These are phyloP conservation scores for Prototheca stagnorum DNA, from an alignment of 163 green algal species.

Conservation along the genomic window DNA sequence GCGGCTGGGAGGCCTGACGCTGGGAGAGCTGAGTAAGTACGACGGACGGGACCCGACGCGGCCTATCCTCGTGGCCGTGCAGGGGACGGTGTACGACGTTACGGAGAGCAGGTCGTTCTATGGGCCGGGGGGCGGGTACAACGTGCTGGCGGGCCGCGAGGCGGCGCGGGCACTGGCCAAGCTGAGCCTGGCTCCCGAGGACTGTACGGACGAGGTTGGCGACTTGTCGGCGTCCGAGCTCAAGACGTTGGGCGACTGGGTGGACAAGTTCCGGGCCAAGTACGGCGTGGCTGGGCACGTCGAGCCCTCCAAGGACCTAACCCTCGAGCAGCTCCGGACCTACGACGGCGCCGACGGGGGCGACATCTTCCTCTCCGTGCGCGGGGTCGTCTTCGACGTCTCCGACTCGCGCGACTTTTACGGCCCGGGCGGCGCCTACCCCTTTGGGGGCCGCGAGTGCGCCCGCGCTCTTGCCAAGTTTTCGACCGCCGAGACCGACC, in stretches of 20 bases:
- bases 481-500: slow-evolving; percentile 58
- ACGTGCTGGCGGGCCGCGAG: slow-evolving; percentile 61
- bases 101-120: slow-evolving; percentile 46
- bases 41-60: slow-evolving; percentile 44
- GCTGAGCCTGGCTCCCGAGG: slow-evolving; percentile 34
- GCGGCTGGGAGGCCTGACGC: slow-evolving; percentile 28
- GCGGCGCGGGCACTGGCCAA: slow-evolving; percentile 53
- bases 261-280: slow-evolving; percentile 30
- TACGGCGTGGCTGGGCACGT: slow-evolving; percentile 49
- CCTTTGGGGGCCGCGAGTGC: slow-evolving; percentile 68
- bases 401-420: slow-evolving; percentile 56
- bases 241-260: slow-evolving; percentile 41
- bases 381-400: slow-evolving; percentile 69
- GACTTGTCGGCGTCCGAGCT: slow-evolving; percentile 40
- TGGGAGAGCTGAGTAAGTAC: slow-evolving; percentile 34
- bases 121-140: slow-evolving; percentile 42
- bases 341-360: slow-evolving; percentile 42
- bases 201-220: slow-evolving; percentile 39
- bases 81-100: slow-evolving; percentile 63
- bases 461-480: slow-evolving; percentile 67
- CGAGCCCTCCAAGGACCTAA: slow-evolving; percentile 43
- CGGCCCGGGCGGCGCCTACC: slow-evolving; percentile 67
- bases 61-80: slow-evolving; percentile 44
- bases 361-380: slow-evolving; percentile 60
- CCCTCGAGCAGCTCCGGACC: slow-evolving; percentile 38